Conservation (phyloP, 2,329 filamentous ascomycete species). For the Sordariomycetes sp. region DNA sequence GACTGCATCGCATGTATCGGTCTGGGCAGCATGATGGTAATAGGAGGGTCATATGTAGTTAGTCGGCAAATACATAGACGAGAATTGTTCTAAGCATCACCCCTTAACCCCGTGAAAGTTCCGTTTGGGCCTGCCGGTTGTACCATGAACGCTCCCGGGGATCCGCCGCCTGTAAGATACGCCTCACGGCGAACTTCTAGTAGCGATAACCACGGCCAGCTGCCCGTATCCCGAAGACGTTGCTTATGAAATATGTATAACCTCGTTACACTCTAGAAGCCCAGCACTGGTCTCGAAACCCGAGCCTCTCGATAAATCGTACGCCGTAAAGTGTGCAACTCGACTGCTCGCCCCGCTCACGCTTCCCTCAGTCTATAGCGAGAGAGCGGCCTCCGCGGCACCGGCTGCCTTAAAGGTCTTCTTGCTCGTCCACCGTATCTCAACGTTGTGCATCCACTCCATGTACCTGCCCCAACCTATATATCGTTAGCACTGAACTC, state of each 20-base stretch:
- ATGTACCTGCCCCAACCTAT: conserved; percentile 50
- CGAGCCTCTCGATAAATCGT: neutral
- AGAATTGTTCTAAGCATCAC: neutral
- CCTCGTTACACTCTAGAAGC: neutral
- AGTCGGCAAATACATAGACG: neutral
- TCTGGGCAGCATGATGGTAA: neutral
- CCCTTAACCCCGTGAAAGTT: neutral
- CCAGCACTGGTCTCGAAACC: neutral
- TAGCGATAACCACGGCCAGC: neutral
- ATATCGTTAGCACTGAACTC: neutral
- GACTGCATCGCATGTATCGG: neutral
- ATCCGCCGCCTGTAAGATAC: no score
- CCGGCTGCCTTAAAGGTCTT: conserved; percentile 50
- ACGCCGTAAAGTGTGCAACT: neutral
- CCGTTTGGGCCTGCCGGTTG: no score
- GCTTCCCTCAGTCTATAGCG: conserved; percentile 24
- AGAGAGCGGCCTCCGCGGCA: conserved; percentile 44
- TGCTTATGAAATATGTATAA: neutral
- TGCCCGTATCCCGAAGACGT: neutral
- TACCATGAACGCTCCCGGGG: no score
- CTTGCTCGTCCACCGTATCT: conserved; percentile 53
- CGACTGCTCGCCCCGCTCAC: no score
- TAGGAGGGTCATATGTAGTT: neutral
- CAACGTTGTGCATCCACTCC: conserved; percentile 81
- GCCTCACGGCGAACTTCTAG: no score